These are phyloP conservation scores for Colletotrichum lindemuthianum DNA, from an alignment of 2,329 filamentous ascomycete species.

Conservation along the genomic window DNA sequence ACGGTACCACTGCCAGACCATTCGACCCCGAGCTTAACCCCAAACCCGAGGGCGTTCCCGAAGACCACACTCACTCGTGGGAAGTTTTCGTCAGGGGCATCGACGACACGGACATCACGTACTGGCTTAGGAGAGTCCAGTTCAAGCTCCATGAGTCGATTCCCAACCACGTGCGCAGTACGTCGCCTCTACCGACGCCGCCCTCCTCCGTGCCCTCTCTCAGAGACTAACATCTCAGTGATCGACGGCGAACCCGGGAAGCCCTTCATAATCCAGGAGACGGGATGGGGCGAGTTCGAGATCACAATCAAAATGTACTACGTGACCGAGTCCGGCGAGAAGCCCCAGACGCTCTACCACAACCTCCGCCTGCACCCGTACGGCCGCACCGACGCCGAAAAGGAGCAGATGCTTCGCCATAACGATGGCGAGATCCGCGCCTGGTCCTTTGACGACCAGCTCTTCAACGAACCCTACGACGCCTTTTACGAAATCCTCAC, in stretches of 20 bases:
- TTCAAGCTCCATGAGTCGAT: constrained; percentile 99
- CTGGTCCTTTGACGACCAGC: constrained; percentile 91
- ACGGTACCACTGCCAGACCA: constrained; percentile 81
- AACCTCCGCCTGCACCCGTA: constrained; percentile 92
- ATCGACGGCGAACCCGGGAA: constrained; percentile 76
- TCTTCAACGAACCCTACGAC: constrained; percentile 97
- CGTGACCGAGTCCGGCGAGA: constrained; percentile 86
- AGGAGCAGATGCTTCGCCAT: constrained; percentile 62
- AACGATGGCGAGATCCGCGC: constrained; percentile 74
- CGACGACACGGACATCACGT: constrained; percentile 89
- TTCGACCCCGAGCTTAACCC: constrained; percentile 83
- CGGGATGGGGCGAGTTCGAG: constrained; percentile 98
- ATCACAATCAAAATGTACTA: constrained; percentile 97
- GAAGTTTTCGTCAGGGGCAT: constrained; percentile 92
- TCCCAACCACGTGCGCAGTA: constrained; percentile 85
- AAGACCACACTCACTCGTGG: constrained; percentile 97
- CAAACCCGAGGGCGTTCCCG: constrained; percentile 78
- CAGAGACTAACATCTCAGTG: constrained; percentile 52
- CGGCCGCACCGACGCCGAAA: constrained; percentile 81
- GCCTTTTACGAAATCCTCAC: constrained; percentile 91
- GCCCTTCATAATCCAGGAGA: constrained; percentile 87
- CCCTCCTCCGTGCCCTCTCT: neutral
- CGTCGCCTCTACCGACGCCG: constrained; percentile 41
- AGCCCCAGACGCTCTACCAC: constrained; percentile 95
- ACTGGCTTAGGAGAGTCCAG: constrained; percentile 96